Percentiles rank a stretch among this genome's conserved stretches.
Evolutionary conservation across 495 filamentous ascomycete genomes (phyloP).

Genomic region (Chaetomium tenue): DNA sequence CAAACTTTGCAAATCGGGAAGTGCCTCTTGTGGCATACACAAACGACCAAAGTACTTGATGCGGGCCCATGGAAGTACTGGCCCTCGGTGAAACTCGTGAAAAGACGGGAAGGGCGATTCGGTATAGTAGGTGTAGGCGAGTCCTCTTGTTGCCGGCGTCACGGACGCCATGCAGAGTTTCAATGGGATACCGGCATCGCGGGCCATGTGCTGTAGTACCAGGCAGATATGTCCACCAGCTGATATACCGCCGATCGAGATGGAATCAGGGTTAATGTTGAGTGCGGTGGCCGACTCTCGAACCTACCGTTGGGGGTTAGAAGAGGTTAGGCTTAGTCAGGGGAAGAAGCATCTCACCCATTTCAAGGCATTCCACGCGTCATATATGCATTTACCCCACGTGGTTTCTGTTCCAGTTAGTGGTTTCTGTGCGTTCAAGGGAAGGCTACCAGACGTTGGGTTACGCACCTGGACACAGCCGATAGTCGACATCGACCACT

Average conservation of each 20-base stretch:
- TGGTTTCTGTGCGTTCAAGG: background rate
- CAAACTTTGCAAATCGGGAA: constrained; percentile 24
- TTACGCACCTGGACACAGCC: constrained; percentile 44
- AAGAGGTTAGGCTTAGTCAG: background rate
- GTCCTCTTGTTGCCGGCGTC: constrained; percentile 42
- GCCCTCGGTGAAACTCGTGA: constrained; percentile 44
- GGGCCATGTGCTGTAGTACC: constrained; percentile 50
- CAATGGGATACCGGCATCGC: constrained; percentile 47
- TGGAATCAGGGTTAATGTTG: constrained; percentile 43
- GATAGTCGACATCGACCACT: constrained; percentile 54
- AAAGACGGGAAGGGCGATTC: constrained; percentile 51
- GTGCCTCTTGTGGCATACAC: constrained; percentile 29
- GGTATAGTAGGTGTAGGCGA: constrained; percentile 39
- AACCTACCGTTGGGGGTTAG: background rate
- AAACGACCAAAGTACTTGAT: constrained; percentile 48
- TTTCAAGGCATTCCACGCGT: constrained; percentile 47
- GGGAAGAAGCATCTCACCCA: constrained; percentile 29
- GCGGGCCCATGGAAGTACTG: constrained; percentile 49
- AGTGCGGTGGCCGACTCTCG: constrained; percentile 36
- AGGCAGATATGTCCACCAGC: constrained; percentile 50
- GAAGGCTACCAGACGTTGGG: background rate
- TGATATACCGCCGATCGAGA: constrained; percentile 53
- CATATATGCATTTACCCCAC: constrained; percentile 49
- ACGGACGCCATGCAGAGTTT: constrained; percentile 44
- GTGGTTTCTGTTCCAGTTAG: constrained; percentile 34